A percentile compares a stretch with the other conserved stretches of the same genome.
Evolutionary conservation across 306 rosid genomes (phyloP).

Genomic region (Begonia fuchsioides): DNA sequence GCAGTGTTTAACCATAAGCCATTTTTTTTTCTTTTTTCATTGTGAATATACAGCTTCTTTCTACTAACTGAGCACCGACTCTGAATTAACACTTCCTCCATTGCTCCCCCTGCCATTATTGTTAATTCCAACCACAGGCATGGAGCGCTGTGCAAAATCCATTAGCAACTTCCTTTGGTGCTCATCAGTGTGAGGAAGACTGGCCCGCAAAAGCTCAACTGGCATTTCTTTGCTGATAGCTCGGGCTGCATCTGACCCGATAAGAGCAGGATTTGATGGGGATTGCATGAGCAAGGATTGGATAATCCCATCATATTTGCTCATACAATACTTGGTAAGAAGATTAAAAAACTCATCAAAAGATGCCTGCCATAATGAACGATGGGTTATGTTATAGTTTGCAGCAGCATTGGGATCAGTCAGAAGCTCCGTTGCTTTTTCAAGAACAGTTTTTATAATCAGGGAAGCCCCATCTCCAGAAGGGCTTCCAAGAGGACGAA

Average conservation of each 20-base stretch:
- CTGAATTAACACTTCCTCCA: slow-evolving; percentile 33
- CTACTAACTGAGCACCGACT: slow-evolving; percentile 37
- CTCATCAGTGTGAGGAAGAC: slow-evolving; percentile 87
- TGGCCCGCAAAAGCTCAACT: slow-evolving; percentile 82
- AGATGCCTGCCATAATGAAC: slow-evolving; percentile 92
- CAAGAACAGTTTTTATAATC: slow-evolving; percentile 68
- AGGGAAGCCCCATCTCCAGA: slow-evolving; percentile 91
- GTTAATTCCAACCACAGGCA: slow-evolving; percentile 50
- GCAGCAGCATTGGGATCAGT: slow-evolving; percentile 66
- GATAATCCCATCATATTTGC: slow-evolving; percentile 60
- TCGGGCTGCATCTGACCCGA: slow-evolving; percentile 52
- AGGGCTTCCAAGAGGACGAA: slow-evolving; percentile 80
- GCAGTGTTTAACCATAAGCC: too few relatives aligned
- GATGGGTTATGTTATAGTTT: slow-evolving; percentile 48
- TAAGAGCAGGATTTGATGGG: slow-evolving; percentile 27
- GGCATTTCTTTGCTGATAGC: slow-evolving; percentile 86
- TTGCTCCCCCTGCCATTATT: slow-evolving; percentile 26
- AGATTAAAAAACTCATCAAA: slow-evolving; percentile 67
- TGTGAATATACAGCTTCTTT: too few relatives aligned
- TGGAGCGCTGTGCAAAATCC: slow-evolving; percentile 77
- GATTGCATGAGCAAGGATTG: slow-evolving; percentile 45
- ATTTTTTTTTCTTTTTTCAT: too few relatives aligned
- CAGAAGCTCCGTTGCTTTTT: slow-evolving; percentile 80
- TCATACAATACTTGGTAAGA: slow-evolving; percentile 69
- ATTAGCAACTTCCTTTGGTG: slow-evolving; percentile 50